Conservation (phyloP, 2,329 filamentous ascomycete genomes). For the Fonsecaea pugnacius region DNA sequence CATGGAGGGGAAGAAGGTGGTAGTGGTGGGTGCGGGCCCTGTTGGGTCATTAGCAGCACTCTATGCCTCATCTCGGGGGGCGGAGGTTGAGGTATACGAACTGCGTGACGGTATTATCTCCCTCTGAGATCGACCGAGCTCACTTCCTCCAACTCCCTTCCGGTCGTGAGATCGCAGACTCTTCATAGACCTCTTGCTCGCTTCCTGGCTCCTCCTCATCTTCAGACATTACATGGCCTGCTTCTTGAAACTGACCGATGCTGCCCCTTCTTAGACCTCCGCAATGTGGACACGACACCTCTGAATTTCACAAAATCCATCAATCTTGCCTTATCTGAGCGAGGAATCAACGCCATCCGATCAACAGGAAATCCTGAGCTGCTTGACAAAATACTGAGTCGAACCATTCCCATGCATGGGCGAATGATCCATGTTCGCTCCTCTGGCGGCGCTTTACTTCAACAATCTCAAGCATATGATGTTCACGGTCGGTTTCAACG, state of each 20-base stretch:
- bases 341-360: slow-evolving; percentile 85
- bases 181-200: neutral
- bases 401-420: slow-evolving; percentile 90
- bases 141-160: neutral
- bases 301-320: slow-evolving; percentile 99
- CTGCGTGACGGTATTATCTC: slow-evolving; percentile 77
- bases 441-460: slow-evolving; percentile 68
- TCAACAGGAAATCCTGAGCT: slow-evolving; percentile 69
- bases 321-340: slow-evolving; percentile 90
- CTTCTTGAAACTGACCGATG: neutral
- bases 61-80: slow-evolving; percentile 85
- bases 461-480: slow-evolving; percentile 87
- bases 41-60: slow-evolving; percentile 90
- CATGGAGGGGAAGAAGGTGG: slow-evolving; percentile 62
- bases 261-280: slow-evolving; percentile 68
- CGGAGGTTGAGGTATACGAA: slow-evolving; percentile 93
- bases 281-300: slow-evolving; percentile 78
- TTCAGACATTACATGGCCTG: neutral
- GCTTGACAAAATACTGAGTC: slow-evolving; percentile 72
- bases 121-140: neutral
- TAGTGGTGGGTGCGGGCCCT: slow-evolving; percentile 89
- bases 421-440: slow-evolving; percentile 89
- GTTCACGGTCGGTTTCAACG: slow-evolving; percentile 84
- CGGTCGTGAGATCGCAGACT: neutral
- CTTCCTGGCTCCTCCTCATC: neutral